Conservation (phyloP, 257 asterid genomes). For the Hygrophila difformis region DNA sequence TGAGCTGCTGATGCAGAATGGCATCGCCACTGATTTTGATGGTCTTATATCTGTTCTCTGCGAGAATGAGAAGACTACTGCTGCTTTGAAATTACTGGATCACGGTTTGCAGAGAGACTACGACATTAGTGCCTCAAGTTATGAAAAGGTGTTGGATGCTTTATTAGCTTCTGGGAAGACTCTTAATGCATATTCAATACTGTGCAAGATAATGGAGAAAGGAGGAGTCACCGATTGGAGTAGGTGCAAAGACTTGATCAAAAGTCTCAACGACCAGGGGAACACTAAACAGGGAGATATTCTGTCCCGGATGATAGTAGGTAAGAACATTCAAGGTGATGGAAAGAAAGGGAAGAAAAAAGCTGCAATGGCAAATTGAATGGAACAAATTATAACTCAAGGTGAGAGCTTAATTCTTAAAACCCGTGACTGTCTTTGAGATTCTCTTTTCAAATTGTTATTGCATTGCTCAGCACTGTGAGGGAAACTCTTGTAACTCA, state of each 20-base stretch:
- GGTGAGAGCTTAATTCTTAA: constrained; percentile 22
- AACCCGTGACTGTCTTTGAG: constrained; percentile 5
- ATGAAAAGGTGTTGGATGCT: constrained; percentile 84
- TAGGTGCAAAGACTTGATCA: constrained; percentile 65
- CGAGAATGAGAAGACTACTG: constrained; percentile 65
- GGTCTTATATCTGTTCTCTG: constrained; percentile 48
- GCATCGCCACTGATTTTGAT: constrained; percentile 57
- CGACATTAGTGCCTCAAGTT: constrained; percentile 38
- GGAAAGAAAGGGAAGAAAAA: constrained; percentile 58
- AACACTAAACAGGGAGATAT: constrained; percentile 85
- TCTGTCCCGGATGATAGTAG: constrained; percentile 56
- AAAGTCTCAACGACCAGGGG: constrained; percentile 72
- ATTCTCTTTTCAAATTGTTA: neutral
- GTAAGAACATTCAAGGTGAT: constrained; percentile 26
- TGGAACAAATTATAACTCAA: constrained; percentile 1
- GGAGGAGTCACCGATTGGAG: constrained; percentile 60
- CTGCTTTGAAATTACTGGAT: constrained; percentile 76
- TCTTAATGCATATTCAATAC: constrained; percentile 72
- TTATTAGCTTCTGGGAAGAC: constrained; percentile 74
- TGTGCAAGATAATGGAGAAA: constrained; percentile 68
- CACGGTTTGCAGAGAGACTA: constrained; percentile 59
- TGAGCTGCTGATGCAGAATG: constrained; percentile 63
- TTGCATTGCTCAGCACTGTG: constrained; percentile 14
- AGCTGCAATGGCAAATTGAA: constrained; percentile 22
- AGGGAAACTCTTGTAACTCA: neutral